Evolutionary conservation across 495 filamentous ascomycete genomes (phyloP).

Genomic region (Clavariopsis aquatica): DNA sequence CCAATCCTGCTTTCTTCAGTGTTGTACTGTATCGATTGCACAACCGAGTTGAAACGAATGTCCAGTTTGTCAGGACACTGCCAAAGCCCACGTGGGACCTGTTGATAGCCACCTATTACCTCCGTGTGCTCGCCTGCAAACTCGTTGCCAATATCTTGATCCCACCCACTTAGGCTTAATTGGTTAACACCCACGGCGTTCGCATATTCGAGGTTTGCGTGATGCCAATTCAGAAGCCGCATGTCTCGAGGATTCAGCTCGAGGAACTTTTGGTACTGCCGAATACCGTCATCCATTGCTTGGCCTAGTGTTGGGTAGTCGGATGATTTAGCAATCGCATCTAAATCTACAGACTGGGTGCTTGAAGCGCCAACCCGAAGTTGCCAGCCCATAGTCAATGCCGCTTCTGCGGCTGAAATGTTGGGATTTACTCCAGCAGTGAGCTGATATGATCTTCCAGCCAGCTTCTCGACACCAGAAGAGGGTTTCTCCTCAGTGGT

Average conservation of each 20-base stretch:
- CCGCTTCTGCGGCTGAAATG: constrained; percentile 57
- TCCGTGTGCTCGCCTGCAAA: constrained; percentile 93
- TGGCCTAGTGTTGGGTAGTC: constrained; percentile 75
- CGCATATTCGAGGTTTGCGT: constrained; percentile 96
- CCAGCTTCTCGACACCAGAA: constrained; percentile 48
- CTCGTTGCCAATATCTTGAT: constrained; percentile 95
- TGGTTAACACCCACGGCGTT: constrained; percentile 85
- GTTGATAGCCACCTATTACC: constrained; percentile 89
- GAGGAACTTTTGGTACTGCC: constrained; percentile 80
- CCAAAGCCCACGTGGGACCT: constrained; percentile 80
- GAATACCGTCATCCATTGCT: constrained; percentile 84
- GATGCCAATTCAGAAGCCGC: constrained; percentile 94
- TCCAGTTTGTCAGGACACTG: constrained; percentile 75
- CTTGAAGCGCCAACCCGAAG: constrained; percentile 65
- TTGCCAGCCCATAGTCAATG: constrained; percentile 77
- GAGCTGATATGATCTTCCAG: constrained; percentile 46
- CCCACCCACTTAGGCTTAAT: constrained; percentile 89
- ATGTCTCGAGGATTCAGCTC: constrained; percentile 83
- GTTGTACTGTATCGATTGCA: constrained; percentile 67
- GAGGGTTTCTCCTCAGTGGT: constrained; percentile 40
- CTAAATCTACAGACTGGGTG: constrained; percentile 72
- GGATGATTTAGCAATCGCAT: constrained; percentile 59
- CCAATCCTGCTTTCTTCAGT: constrained; percentile 42
- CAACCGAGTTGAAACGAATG: constrained; percentile 68
- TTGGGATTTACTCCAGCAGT: constrained; percentile 48